Evolutionary conservation across 805 yeast genomes (phyloP), one percentile per base, ranked within the genome.

Genomic region (Tetrapisispora fleetii): DNA sequence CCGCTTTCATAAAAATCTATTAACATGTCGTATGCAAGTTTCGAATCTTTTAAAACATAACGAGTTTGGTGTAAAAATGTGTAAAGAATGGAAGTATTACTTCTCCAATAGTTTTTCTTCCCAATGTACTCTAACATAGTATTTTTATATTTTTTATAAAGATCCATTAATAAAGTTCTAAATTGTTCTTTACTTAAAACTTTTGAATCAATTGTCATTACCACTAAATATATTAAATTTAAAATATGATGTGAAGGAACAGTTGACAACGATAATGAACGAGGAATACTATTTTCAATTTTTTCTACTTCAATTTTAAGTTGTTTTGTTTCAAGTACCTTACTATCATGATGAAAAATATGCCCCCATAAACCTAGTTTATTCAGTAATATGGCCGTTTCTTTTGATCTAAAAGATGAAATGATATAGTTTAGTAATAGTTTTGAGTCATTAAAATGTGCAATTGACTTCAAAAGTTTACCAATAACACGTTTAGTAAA

Each of bases 401-500:
- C 33, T 3, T 43, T 43, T 10, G 43, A 48, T 6, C 45, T 43
- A 39, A 51, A 54, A 3, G 59, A 53, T 9, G 63, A 55, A 19
- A 59, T 33, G 3, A 62, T 22, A 37, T 60, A 59, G 37, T 57
- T 57, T 13, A 56, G 49, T 2, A 52, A 49, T 28, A 63, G 42
- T 49, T 58, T 60, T 11, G 66, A 62, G 43, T 64, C 67, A 35
- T 62, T 56, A 24, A 60, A 62, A 5, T 57, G 49, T 37, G 59
- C 48, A 16, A 61, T 38, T 3, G 62, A 53, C 2, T 21, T 18
- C 6, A 55, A 39, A 5, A 63, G 24, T 42, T 60, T 63, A 2
- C 52, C 53, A 3, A 57, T 36, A 3, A 63, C 24, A 17, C 48
- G 51, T n/a, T 54, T 54, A 18, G 53, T 57, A 35, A 63, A 63